A percentile compares a stretch with the other conserved stretches of the same genome.
Evolutionary conservation across 257 asterid genomes (phyloP).

Genomic region (Lycium barbarum): DNA sequence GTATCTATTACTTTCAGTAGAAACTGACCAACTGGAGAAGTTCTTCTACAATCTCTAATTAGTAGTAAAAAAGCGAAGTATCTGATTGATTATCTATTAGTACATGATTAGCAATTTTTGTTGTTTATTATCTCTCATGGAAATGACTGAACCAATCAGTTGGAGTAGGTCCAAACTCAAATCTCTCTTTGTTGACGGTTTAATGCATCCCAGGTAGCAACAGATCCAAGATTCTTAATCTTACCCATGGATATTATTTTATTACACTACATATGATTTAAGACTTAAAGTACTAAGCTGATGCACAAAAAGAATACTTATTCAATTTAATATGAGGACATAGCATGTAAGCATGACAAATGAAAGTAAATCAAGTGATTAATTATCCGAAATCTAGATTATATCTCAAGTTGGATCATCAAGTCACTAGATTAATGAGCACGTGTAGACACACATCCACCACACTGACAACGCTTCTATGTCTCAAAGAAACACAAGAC

Average conservation of each 20-base stretch:
- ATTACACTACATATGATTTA: not conserved
- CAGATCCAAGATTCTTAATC: not conserved
- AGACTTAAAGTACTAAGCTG: not conserved
- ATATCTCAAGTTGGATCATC: not conserved
- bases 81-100: not conserved
- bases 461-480: not conserved
- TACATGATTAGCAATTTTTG: not conserved
- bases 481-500: slow-evolving; percentile 18
- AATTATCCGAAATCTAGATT: not conserved
- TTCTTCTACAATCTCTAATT: not conserved
- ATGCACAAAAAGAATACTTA: not conserved
- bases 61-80: not conserved
- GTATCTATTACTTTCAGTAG: too few species aligned
- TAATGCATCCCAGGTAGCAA: not conserved
- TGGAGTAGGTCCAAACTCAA: not conserved
- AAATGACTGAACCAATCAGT: not conserved
- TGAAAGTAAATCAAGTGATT: not conserved
- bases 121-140: not conserved
- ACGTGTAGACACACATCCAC: slow-evolving; percentile 32
- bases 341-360: not conserved
- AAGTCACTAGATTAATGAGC: slow-evolving; percentile 14
- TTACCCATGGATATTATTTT: not conserved
- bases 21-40: not conserved
- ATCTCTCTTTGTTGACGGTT: not conserved
- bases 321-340: not conserved